Base-by-base conservation (phyloP, 768 basidiomycete genomes). In the Clavaria fumosa region DNA sequence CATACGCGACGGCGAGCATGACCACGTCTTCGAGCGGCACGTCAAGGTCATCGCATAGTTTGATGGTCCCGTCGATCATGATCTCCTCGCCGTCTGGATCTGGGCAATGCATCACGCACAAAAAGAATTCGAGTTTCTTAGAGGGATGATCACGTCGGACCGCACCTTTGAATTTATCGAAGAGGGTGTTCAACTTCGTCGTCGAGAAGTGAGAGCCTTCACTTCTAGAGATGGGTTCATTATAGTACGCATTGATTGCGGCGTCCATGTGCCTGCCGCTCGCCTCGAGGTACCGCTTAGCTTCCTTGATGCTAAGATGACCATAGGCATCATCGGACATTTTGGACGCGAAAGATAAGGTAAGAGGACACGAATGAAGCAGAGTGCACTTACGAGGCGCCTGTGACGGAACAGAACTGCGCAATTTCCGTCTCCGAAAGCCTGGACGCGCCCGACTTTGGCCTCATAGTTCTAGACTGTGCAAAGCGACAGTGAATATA, bases 21-120 rank as follows among this genome's bases (percentile, higher is more conserved):
- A 86, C 82, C 17, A 83, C 76, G 47, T 90, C 82, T 44, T 85
- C 83, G 1, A 78, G 79, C 46, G 82, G 62, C 11, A 83, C 73
- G 1, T 50, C 58, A 1, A 85, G 59, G 47, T 82, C 82, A 46
- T 70, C 60, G 43, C 86, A 85, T 32, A 89, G 59, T 50, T 61
- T 65, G 54, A 88, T 72, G 14, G 89, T 90, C 0, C 86, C 88
- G 41, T 88, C 75, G 19, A 85, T 68, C 3, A 65, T 62, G 45
- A 88, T 86, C 38, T 74, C 67, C 21, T 75, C 72, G 5, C 60
- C 61, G 28, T 72, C 72, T 10, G 63, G 53, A 41, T 81, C 78
- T 76, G 45, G 30, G 34, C 18, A 34, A 23, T 28, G 19, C 2
- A 15, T 17, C 3, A 14, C 9, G 17, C 10, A 17, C 12, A 31